phyloP scores from a whole-genome alignment of 495 filamentous ascomycete species.

The Penicillium argentinense region DNA sequence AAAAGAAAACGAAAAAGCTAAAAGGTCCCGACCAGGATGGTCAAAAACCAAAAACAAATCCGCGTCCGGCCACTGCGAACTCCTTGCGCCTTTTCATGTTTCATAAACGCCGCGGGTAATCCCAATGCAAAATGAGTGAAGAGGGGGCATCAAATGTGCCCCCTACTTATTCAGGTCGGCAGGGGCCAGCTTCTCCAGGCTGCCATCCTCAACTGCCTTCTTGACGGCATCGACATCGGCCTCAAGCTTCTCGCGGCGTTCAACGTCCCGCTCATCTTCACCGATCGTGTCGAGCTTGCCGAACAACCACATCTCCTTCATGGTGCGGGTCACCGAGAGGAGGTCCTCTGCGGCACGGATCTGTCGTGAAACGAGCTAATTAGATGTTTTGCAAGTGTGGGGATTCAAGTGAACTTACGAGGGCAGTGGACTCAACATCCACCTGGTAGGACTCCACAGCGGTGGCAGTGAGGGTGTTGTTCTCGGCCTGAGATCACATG shows the following conservation, averaged over 20 bases:
- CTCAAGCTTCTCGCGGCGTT: slow-evolving; percentile 49
- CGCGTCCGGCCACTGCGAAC: too few species aligned
- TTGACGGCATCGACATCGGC: slow-evolving; percentile 46
- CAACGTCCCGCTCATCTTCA: slow-evolving; percentile 42
- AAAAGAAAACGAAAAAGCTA: too few species aligned
- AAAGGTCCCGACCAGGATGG: too few species aligned
- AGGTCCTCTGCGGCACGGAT: slow-evolving; percentile 67
- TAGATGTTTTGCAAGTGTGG: too few species aligned
- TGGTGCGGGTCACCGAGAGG: slow-evolving; percentile 56
- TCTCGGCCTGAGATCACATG: slow-evolving; percentile 31
- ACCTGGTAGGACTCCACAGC: slow-evolving; percentile 63
- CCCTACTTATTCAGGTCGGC: too few species aligned
- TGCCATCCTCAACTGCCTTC: slow-evolving; percentile 47
- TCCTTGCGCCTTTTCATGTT: too few species aligned
- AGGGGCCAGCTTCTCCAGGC: slow-evolving; percentile 27
- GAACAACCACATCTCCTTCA: slow-evolving; percentile 78
- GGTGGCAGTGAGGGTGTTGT: slow-evolving; percentile 40
- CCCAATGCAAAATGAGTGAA: too few species aligned
- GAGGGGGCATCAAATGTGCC: too few species aligned
- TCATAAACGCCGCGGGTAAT: too few species aligned
- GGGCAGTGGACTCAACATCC: slow-evolving; percentile 60
- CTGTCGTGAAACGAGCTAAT: too few species aligned
- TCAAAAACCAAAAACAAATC: too few species aligned
- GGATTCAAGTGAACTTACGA: slow-evolving; percentile 44
- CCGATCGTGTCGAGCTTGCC: slow-evolving; percentile 66